Base-by-base conservation (phyloP, 805 yeast genomes). In the Schwanniomyces pseudopolymorphus region DNA sequence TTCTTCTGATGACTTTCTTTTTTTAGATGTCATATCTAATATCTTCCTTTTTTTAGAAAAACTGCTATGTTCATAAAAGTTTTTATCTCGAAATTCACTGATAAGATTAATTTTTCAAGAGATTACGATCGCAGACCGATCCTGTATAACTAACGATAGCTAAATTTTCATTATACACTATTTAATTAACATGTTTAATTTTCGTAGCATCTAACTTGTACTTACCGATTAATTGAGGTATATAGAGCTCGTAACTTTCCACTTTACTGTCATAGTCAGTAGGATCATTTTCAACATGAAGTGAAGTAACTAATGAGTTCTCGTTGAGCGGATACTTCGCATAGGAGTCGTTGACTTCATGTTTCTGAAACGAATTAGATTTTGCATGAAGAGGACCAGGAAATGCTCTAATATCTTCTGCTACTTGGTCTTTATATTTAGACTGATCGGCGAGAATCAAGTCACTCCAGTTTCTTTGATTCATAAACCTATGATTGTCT, bases 401-500 rank as follows among this genome's bases (percentile, higher is more conserved):
- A 39, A 65, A 68, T 43, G 66, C 65, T 20, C 54, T 41, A 4
- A 57, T 44, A 4, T 71, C 47, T 19, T 48, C 46, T 25, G 53
- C 56, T 9, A 58, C 31, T 10, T 55, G 43, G n/a, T 48, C 50
- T 41, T 53, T 49, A 52, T 67, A 58, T 16, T 51, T 41, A 5
- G 72, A 63, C 52, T 70, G 73, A 25, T 57, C 61, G 11, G 71
- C 77, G 9, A 87, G 78, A 13, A 86, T 75, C 48, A 87, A 70
- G 60, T 85, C 91, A 35, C 84, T 73, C 83, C 86, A 87, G 64
- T 87, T 87, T 60, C 95, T 72, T 49, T 74, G 79, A 57, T 85
- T 85, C 66, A 84, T 60, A 55, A 85, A 83, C 54, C 70, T 74
- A 40, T 66, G 74, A 64, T 79, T 84, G 11, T 56, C 61, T 47